These are phyloP conservation scores for Tribonema minus DNA, from an alignment of 108 stramenopile genomes.

Conservation along the genomic window DNA sequence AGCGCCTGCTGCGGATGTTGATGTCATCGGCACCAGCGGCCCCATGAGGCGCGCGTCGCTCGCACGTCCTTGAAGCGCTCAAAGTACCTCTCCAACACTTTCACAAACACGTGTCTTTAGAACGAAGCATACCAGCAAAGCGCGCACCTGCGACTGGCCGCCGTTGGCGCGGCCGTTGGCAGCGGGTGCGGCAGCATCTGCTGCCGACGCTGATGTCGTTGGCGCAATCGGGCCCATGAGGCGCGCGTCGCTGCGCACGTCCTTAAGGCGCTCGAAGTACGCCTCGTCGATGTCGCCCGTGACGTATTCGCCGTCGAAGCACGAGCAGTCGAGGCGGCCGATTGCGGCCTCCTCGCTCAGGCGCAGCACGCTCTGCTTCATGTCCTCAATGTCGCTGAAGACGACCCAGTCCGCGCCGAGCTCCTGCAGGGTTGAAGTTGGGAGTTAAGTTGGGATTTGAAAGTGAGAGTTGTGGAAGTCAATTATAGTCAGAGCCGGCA, in stretches of 20 bases:
- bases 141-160: too few species aligned
- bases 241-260: background rate
- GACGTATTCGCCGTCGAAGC: constrained; percentile 85
- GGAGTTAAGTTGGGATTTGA: too few species aligned
- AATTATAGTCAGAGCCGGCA: too few species aligned
- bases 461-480: too few species aligned
- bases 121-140: too few species aligned
- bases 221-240: background rate
- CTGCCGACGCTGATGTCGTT: background rate
- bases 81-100: too few species aligned
- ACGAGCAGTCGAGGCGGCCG: constrained; percentile 74
- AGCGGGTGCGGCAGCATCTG: background rate
- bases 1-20: too few species aligned
- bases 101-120: too few species aligned
- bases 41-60: too few species aligned
- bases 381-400: constrained; percentile 26
- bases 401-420: constrained; percentile 89
- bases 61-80: too few species aligned
- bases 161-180: background rate
- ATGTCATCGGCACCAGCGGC: too few species aligned
- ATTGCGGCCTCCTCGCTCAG: background rate
- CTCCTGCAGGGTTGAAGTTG: constrained; percentile 29
- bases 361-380: background rate
- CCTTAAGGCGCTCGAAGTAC: background rate
- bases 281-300: constrained; percentile 2